Evolutionary conservation across 257 asterid species (phyloP).

Genomic region (Fraxinus excelsior): DNA sequence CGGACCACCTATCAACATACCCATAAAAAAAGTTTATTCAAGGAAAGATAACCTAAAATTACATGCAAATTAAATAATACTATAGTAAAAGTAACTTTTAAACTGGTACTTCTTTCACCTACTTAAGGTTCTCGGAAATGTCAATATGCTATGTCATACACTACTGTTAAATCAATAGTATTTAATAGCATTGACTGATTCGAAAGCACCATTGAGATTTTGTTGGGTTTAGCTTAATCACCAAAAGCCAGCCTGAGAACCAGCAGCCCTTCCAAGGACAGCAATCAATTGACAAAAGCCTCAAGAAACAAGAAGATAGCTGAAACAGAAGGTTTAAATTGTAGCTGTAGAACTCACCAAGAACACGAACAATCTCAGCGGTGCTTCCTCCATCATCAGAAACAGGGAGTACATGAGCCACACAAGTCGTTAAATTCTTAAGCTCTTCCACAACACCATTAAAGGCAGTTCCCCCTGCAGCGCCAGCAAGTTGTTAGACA

Average conservation of each 20-base stretch:
- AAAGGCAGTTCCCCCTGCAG: constrained; percentile 96
- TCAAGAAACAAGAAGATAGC: neutral
- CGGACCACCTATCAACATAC: constrained; percentile 76
- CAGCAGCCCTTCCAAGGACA: constrained; percentile 5
- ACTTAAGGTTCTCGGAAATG: constrained; percentile 7
- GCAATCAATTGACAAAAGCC: neutral
- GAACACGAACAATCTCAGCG: constrained; percentile 98
- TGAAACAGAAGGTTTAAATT: constrained; percentile 21
- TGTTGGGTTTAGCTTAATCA: neutral
- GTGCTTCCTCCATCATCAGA: constrained; percentile 99
- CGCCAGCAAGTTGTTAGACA: constrained; percentile 28
- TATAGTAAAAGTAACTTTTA: neutral
- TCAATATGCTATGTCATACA: neutral
- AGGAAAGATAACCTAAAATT: constrained; percentile 3
- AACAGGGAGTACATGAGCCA: constrained; percentile 94
- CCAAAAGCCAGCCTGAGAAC: neutral
- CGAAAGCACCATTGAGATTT: neutral
- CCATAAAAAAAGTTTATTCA: constrained; percentile 12
- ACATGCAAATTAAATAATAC: neutral
- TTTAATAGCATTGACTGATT: neutral
- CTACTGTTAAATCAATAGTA: neutral
- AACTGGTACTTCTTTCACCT: constrained; percentile 2
- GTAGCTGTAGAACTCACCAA: constrained; percentile 52
- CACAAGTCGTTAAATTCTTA: constrained; percentile 80
- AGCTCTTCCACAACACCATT: constrained; percentile 98